Percentiles rank a stretch among this genome's conserved stretches.
Conservation (phyloP, 129 eudicot genomes). For the Tagetes erecta region DNA sequence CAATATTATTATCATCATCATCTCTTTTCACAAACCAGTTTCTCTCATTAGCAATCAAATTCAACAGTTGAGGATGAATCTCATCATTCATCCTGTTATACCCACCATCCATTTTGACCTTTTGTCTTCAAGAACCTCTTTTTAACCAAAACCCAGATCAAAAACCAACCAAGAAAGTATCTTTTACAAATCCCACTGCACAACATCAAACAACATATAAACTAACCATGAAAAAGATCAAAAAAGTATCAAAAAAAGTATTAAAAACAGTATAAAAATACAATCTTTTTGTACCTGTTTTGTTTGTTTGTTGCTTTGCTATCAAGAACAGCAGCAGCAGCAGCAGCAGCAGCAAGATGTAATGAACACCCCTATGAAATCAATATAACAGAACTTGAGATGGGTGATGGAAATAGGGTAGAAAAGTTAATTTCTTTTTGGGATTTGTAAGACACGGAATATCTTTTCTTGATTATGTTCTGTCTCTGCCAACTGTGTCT, state of each 20-base stretch:
- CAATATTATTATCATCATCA: conserved; percentile 4
- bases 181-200: conserved; percentile 8
- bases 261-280: neutral
- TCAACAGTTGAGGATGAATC: conserved; percentile 53
- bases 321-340: conserved; percentile 22
- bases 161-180: conserved; percentile 19
- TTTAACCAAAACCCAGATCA: conserved; percentile 30
- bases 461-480: conserved; percentile 37
- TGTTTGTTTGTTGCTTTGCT: neutral
- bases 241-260: too few relatives aligned
- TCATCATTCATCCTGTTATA: conserved; percentile 42
- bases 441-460: conserved; percentile 43
- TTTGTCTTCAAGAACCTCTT: neutral
- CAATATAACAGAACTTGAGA: conserved; percentile 41
- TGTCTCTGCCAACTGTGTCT: conserved; percentile 1
- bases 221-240: too few relatives aligned
- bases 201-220: conserved; percentile 15
- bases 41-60: conserved; percentile 64
- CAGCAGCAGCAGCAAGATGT: conserved; percentile 19
- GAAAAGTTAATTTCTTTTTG: conserved; percentile 31
- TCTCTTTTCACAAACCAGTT: conserved; percentile 43
- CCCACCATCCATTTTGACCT: conserved; percentile 44
- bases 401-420: conserved; percentile 22
- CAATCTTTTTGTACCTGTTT: neutral
- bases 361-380: conserved; percentile 21